Evolutionary conservation across 1,284 basidiomycete genomes (phyloP).

Genomic region (Cerrena zonata): DNA sequence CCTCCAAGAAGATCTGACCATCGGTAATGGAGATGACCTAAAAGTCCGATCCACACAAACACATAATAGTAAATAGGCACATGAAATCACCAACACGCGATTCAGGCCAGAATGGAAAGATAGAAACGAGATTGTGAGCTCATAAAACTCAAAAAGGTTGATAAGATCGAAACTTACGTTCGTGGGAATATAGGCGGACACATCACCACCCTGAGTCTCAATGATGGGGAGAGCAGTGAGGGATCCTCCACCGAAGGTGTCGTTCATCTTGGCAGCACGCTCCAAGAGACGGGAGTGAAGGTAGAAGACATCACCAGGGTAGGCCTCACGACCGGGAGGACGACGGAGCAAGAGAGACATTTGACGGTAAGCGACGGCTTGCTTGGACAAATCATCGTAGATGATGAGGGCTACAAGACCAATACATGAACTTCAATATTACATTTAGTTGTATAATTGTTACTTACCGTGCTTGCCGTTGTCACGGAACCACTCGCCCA

Average conservation of each 20-base stretch:
- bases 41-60: background rate
- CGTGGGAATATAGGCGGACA: constrained; percentile 92
- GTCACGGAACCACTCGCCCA: constrained; percentile 99
- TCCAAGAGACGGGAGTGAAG: constrained; percentile 99
- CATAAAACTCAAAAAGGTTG: background rate
- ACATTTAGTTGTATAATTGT: background rate
- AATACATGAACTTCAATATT: constrained; percentile 13
- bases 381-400: constrained; percentile 99
- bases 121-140: background rate
- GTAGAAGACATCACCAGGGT: constrained; percentile 99
- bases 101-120: too few species aligned
- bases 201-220: constrained; percentile 99
- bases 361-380: constrained; percentile 99
- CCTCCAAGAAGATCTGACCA: constrained; percentile 99
- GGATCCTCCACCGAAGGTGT: constrained; percentile 95
- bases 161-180: constrained; percentile 46
- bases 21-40: constrained; percentile 97
- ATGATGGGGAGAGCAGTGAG: constrained; percentile 98
- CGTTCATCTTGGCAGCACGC: constrained; percentile 99
- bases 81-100: too few species aligned
- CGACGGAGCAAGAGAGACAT: constrained; percentile 99
- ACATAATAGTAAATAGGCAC: too few species aligned
- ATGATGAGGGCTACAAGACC: constrained; percentile 78
- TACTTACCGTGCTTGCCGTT: constrained; percentile 86
- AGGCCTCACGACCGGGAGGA: constrained; percentile 99